phyloP scores from a whole-genome alignment of 345 rosid genomes.

The Citrus inodora region DNA sequence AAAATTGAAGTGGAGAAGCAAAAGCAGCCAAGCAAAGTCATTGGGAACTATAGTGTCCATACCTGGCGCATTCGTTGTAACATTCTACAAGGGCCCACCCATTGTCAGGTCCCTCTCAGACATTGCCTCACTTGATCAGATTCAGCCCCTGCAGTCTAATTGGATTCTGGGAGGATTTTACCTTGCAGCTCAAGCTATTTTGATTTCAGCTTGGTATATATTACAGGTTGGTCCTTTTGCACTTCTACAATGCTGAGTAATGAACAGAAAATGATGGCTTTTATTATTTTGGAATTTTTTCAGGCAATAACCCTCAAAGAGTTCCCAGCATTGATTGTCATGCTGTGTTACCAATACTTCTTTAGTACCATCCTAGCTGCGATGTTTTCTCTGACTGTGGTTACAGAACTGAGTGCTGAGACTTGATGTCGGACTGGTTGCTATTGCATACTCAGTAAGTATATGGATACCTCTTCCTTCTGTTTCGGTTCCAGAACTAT shows the following conservation, averaged over 20 bases:
- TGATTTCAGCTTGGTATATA: constrained; percentile 39
- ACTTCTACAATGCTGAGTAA: neutral
- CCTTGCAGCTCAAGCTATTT: constrained; percentile 46
- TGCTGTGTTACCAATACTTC: constrained; percentile 20
- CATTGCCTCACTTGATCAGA: constrained; percentile 14
- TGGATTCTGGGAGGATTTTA: constrained; percentile 66
- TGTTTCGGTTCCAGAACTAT: neutral
- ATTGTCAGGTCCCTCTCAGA: constrained; percentile 4
- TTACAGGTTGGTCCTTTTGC: constrained; percentile 39
- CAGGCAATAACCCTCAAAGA: constrained; percentile 30
- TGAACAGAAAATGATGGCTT: neutral
- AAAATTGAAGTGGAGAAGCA: constrained; percentile 41
- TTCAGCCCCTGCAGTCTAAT: constrained; percentile 26
- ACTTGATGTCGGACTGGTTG: constrained; percentile 22
- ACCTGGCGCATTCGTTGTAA: constrained; percentile 58
- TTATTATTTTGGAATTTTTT: neutral
- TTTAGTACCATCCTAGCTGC: constrained; percentile 24
- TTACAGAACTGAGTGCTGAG: constrained; percentile 27
- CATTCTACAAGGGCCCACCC: constrained; percentile 58
- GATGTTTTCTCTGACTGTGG: constrained; percentile 23
- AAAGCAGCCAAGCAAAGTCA: constrained; percentile 52
- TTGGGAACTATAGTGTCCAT: constrained; percentile 55
- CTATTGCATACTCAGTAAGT: constrained; percentile 27
- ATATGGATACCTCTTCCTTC: neutral
- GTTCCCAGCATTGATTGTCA: constrained; percentile 31